Base-by-base conservation (phyloP, 345 rosid genomes). In the Citrus unshiu region DNA sequence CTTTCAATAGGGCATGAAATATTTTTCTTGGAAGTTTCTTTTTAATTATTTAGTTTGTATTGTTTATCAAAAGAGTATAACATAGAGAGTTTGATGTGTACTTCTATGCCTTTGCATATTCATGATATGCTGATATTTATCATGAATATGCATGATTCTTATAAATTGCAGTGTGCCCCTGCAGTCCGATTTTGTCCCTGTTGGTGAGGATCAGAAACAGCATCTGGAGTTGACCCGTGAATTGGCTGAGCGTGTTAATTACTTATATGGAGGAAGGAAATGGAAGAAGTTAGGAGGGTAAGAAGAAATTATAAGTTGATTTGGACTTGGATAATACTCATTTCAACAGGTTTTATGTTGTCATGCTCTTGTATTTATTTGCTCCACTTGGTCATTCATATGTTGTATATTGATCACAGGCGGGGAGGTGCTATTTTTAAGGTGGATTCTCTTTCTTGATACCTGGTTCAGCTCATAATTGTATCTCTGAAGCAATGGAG, bases 211-310 rank as follows among this genome's bases (percentile, higher is more conserved):
- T 77, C 99, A 95, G 90, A 95, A 93, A 88, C 99, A 93, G 83
- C 99, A 95, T 77, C 78, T 95, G 66, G 98, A 93, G 87, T 88
- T 95, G 89, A 89, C 97, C 16, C 91, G 95, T 39, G 97, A 95
- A 73, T 70, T 93, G 76, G 99, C 98, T 46, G 95, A 90, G 76
- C 91, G 98, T 68, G 82, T 93, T 73, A 95, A 95, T 83, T 75
- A 81, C 76, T 82, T 91, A 78, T 95, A 92, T 83, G 99, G 99
- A 78, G 97, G 98, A 84, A 91, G 92, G 84, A 95, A 95, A 88
- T 93, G 98, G 98, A 95, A 95, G 83, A 95, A 93, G 76, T 87
- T 95, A 81, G 98, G 98, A 84, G 98, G 95, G 98, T 93, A 83
- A 81, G 83, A 27, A 75, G 37, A 32, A 75, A 43, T 77, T 4